A percentile compares a stretch with the other conserved stretches of the same genome.
Evolutionary conservation across 352 stramenopile genomes (phyloP).

Genomic region (Phytophthora colocasiae): DNA sequence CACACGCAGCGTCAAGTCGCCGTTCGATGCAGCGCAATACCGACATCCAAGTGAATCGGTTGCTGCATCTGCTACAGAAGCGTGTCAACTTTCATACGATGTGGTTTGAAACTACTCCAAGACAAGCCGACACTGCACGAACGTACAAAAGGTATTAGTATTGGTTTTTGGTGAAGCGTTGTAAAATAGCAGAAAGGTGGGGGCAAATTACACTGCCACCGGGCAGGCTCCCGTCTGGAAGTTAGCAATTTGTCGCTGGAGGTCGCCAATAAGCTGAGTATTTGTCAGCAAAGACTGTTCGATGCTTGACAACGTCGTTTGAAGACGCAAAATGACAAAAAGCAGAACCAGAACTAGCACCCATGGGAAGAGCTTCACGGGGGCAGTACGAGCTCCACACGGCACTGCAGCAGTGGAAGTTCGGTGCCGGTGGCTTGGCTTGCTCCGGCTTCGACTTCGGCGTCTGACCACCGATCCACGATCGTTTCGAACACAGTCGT

Average conservation of each 20-base stretch:
- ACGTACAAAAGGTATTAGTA: constrained; percentile 1
- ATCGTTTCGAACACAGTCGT: constrained; percentile 22
- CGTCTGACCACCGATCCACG: constrained; percentile 13
- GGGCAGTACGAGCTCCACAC: constrained; percentile 19
- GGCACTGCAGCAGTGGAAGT: constrained; percentile 18
- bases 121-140: not conserved
- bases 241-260: constrained; percentile 39
- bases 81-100: constrained; percentile 57
- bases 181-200: constrained; percentile 11
- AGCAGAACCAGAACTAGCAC: constrained; percentile 68
- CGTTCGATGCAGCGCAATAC: constrained; percentile 38
- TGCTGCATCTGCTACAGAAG: constrained; percentile 45
- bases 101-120: constrained; percentile 39
- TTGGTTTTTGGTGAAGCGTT: constrained; percentile 13
- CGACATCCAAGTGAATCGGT: constrained; percentile 30
- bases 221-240: constrained; percentile 31
- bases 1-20: not conserved
- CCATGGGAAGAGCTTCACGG: constrained; percentile 71
- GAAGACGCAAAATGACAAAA: constrained; percentile 64
- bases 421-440: constrained; percentile 25
- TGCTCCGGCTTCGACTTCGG: constrained; percentile 31
- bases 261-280: constrained; percentile 41
- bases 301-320: constrained; percentile 67
- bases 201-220: constrained; percentile 20
- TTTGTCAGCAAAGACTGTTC: constrained; percentile 57